Percentiles rank a stretch among this genome's conserved stretches.
Conservation (phyloP, 2,329 filamentous ascomycete species). For the Leptographium procerum region DNA sequence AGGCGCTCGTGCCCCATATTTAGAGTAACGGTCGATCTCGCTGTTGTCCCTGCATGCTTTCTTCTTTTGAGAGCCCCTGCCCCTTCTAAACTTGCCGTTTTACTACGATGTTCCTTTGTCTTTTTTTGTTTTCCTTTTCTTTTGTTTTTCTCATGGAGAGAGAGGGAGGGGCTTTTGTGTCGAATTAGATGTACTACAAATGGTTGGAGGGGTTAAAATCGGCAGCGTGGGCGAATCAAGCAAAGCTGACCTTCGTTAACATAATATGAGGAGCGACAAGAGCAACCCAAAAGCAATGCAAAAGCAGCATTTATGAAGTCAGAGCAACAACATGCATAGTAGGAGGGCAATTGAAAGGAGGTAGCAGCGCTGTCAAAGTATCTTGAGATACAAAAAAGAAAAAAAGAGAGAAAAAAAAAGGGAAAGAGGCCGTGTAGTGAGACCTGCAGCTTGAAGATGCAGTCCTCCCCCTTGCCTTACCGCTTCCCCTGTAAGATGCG, state of each 20-base stretch:
- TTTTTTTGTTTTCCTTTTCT: background rate
- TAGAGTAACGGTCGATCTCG: background rate
- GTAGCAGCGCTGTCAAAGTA: background rate
- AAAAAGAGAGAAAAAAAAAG: background rate
- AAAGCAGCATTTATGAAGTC: no score
- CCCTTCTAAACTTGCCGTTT: background rate
- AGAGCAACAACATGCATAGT: background rate
- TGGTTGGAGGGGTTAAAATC: background rate
- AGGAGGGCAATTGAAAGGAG: background rate
- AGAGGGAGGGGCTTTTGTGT: no score
- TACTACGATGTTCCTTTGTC: background rate
- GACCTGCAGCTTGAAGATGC: background rate
- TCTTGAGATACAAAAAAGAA: background rate
- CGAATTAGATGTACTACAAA: background rate
- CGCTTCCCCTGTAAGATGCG: background rate
- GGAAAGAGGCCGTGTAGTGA: background rate
- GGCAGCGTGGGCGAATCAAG: background rate
- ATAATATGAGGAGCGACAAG: background rate
- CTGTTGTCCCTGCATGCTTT: background rate
- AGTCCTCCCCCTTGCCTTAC: background rate
- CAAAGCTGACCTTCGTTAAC: background rate
- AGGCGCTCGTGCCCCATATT: background rate
- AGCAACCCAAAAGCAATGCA: background rate
- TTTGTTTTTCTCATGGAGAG: no score
- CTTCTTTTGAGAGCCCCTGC: background rate